A percentile compares a stretch with the other conserved stretches of the same genome.
phyloP scores from a whole-genome alignment of 1,284 basidiomycete species.

The Prillingera fragicola region DNA sequence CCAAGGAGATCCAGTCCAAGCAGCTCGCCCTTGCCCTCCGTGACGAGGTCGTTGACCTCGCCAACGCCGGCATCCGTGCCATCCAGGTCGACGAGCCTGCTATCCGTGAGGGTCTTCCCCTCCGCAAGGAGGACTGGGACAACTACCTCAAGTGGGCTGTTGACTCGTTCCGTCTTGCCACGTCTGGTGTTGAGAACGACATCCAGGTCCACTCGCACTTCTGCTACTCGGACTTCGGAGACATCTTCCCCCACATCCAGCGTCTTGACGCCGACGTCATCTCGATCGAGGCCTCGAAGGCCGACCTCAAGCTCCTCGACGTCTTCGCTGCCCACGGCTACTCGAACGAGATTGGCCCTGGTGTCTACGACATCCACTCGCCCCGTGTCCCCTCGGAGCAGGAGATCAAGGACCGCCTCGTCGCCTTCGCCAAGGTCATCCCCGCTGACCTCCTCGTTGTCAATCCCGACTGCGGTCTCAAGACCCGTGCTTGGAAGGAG shows the following conservation, averaged over 20 bases:
- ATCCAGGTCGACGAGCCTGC: constrained; percentile 99
- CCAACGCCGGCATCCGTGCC: constrained; percentile 93
- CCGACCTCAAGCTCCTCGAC: constrained; percentile 92
- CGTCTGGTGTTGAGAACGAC: constrained; percentile 83
- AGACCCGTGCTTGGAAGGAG: constrained; percentile 96
- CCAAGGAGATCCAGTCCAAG: constrained; percentile 94
- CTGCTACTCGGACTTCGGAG: constrained; percentile 68
- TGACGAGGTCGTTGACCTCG: constrained; percentile 96
- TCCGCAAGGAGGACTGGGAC: constrained; percentile 91
- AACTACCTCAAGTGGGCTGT: constrained; percentile 93
- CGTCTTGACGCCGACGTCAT: constrained; percentile 98
- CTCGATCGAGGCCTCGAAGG: constrained; percentile 97
- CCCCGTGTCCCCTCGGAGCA: constrained; percentile 90
- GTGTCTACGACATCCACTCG: constrained; percentile 99
- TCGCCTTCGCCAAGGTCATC: constrained; percentile 73
- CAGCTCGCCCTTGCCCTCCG: constrained; percentile 97
- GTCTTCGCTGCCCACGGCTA: constrained; percentile 96
- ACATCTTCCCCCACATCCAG: constrained; percentile 97
- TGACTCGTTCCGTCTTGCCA: constrained; percentile 93
- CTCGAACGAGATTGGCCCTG: constrained; percentile 97
- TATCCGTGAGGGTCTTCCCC: constrained; percentile 96
- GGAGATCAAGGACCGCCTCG: constrained; percentile 92
- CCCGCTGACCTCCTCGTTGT: constrained; percentile 72
- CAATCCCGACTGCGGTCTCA: constrained; percentile 78
- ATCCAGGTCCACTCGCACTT: constrained; percentile 98